Evolutionary conservation across 2,329 filamentous ascomycete species (phyloP).

Genomic region (Penicillium sp.): DNA sequence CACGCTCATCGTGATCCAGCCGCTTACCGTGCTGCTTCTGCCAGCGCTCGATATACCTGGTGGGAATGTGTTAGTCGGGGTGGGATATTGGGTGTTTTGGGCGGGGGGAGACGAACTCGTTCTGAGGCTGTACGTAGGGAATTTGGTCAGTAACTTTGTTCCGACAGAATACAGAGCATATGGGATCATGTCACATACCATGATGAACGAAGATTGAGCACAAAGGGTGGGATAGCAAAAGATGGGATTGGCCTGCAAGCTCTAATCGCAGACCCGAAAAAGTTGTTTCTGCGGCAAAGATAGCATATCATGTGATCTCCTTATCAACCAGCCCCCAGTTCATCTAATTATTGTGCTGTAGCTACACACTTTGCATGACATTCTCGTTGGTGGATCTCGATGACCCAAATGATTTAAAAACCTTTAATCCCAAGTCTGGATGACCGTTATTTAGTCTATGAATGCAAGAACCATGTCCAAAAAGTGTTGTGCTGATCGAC

Average conservation of each 20-base stretch:
- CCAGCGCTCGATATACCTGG: slow-evolving; percentile 72
- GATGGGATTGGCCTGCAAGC: slow-evolving; percentile 25
- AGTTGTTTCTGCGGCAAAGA: slow-evolving; percentile 31
- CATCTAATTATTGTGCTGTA: neutral
- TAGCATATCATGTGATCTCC: slow-evolving; percentile 26
- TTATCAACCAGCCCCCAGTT: slow-evolving; percentile 17
- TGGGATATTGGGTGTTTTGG: slow-evolving; percentile 11
- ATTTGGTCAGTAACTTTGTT: slow-evolving; percentile 10
- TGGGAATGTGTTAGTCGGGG: slow-evolving; percentile 18
- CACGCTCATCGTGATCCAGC: slow-evolving; percentile 84
- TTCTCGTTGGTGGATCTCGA: too few relatives aligned
- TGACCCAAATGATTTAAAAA: too few relatives aligned
- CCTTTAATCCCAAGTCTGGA: too few relatives aligned
- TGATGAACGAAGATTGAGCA: slow-evolving; percentile 30
- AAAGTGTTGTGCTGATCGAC: neutral
- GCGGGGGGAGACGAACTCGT: slow-evolving; percentile 42
- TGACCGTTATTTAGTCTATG: too few relatives aligned
- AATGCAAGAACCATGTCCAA: neutral
- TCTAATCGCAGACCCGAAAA: slow-evolving; percentile 30
- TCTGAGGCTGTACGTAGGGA: slow-evolving; percentile 40
- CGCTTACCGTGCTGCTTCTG: slow-evolving; percentile 64
- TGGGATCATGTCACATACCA: slow-evolving; percentile 28
- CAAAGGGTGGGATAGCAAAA: slow-evolving; percentile 18
- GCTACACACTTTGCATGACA: too few relatives aligned
- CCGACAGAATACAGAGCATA: too few relatives aligned